Percentiles rank a stretch among this genome's conserved stretches.
Conservation (phyloP, 2,329 filamentous ascomycete genomes). For the Fusarium sp. region DNA sequence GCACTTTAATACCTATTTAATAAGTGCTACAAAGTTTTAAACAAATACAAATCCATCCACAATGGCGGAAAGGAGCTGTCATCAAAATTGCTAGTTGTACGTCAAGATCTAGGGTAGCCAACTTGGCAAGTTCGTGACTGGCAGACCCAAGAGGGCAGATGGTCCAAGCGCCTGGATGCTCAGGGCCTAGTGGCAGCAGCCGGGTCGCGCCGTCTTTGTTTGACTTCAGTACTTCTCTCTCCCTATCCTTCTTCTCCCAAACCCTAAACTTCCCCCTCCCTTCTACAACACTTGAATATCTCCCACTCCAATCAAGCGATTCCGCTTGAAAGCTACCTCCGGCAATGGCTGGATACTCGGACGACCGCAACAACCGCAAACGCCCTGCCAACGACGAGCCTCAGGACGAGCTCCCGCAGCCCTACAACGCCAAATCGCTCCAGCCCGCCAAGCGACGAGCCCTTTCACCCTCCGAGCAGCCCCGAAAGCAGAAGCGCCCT, state of each 20-base stretch:
- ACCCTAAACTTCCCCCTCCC: slow-evolving; percentile 7
- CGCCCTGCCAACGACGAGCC: slow-evolving; percentile 54
- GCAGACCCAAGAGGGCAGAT: not conserved
- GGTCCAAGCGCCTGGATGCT: slow-evolving; percentile 34
- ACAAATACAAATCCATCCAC: no score
- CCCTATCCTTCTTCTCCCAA: slow-evolving; percentile 7
- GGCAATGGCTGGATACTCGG: slow-evolving; percentile 40
- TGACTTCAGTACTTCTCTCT: slow-evolving; percentile 14
- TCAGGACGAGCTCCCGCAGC: slow-evolving; percentile 68
- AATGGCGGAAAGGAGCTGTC: no score
- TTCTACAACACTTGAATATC: slow-evolving; percentile 9
- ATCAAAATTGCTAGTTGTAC: no score
- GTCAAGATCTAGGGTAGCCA: slow-evolving; percentile 29
- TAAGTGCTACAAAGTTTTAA: no score
- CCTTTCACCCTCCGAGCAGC: slow-evolving; percentile 68
- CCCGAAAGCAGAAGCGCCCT: slow-evolving; percentile 79
- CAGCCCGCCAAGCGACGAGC: slow-evolving; percentile 73
- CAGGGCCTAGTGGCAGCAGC: not conserved
- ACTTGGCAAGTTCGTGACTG: not conserved
- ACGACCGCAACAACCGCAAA: slow-evolving; percentile 49
- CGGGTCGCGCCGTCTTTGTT: slow-evolving; percentile 10
- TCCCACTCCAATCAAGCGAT: not conserved
- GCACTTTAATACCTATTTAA: no score
- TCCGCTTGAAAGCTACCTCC: not conserved
- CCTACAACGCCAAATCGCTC: slow-evolving; percentile 72